Evolutionary conservation across 305 asterid species (phyloP).

Genomic region (Solanum chacoense): DNA sequence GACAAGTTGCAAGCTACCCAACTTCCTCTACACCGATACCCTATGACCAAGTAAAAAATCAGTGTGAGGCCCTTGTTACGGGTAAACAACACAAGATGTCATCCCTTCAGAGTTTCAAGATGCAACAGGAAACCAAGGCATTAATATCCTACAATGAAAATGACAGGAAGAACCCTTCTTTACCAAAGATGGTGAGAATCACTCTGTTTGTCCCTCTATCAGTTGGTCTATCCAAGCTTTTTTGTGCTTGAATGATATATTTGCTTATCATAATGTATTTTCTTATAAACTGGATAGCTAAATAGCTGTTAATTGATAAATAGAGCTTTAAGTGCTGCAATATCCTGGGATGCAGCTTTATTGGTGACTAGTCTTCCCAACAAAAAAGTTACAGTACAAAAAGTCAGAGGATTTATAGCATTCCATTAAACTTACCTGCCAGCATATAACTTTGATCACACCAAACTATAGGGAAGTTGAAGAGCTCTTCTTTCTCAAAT

Average conservation of each 20-base stretch:
- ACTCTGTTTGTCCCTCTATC: not conserved
- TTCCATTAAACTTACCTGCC: not conserved
- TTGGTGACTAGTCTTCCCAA: not conserved
- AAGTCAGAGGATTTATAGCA: not conserved
- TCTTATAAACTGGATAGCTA: not conserved
- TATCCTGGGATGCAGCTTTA: not conserved
- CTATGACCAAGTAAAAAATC: conserved; percentile 40
- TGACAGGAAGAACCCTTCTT: conserved; percentile 2
- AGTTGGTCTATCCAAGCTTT: not conserved
- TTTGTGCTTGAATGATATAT: not conserved
- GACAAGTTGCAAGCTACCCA: conserved; percentile 39
- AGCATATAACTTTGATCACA: not conserved
- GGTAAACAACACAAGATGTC: conserved; percentile 46
- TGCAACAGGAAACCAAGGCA: conserved; percentile 26
- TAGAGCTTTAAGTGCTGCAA: not conserved
- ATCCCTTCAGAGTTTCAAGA: conserved; percentile 37
- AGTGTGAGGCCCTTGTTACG: conserved; percentile 41
- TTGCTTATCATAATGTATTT: not conserved
- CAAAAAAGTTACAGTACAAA: not conserved
- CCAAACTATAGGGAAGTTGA: not conserved
- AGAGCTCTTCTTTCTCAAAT: not conserved
- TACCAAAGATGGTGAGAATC: conserved; percentile 18
- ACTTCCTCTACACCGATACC: conserved; percentile 32
- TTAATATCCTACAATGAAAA: conserved; percentile 13
- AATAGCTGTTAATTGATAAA: not conserved